phyloP scores from a whole-genome alignment of 1,139 yeast genomes.

The Saccharomyces hybrid region DNA sequence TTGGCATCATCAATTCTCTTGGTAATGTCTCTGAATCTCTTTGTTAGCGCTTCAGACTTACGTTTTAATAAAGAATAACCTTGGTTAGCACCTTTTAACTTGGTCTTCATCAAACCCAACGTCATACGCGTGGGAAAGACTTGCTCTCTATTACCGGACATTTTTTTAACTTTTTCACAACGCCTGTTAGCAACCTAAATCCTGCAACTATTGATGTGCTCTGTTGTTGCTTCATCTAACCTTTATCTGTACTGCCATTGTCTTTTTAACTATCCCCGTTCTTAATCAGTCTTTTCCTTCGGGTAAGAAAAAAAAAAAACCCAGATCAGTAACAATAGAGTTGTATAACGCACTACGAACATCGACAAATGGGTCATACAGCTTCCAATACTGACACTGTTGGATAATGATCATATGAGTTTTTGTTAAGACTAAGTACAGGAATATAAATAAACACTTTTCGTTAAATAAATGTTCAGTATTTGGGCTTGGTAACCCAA shows the following conservation, averaged over 20 bases:
- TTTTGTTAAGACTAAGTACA: not conserved
- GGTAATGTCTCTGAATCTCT: slow-evolving; percentile 92
- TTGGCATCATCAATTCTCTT: slow-evolving; percentile 90
- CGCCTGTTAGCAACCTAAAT: not conserved
- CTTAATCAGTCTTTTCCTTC: not conserved
- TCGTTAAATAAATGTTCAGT: not conserved
- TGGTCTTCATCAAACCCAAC: slow-evolving; percentile 86
- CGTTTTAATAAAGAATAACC: slow-evolving; percentile 91
- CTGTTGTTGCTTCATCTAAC: not conserved
- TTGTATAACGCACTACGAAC: not conserved
- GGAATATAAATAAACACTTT: not conserved
- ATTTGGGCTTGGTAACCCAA: slow-evolving; percentile 51
- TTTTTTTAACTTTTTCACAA: slow-evolving; percentile 21
- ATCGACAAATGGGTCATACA: not conserved
- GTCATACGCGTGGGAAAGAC: slow-evolving; percentile 98
- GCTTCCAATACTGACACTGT: not conserved
- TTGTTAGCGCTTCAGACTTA: slow-evolving; percentile 94
- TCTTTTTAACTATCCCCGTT: not conserved
- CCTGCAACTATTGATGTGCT: not conserved
- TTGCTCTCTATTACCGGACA: slow-evolving; percentile 53
- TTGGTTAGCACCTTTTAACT: slow-evolving; percentile 94
- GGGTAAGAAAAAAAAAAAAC: not conserved
- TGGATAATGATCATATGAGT: not conserved
- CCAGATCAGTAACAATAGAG: not conserved
- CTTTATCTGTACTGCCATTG: slow-evolving; percentile 1